These are phyloP conservation scores for Caryopteris hybrid DNA, from an alignment of 305 asterid genomes.

Conservation along the genomic window DNA sequence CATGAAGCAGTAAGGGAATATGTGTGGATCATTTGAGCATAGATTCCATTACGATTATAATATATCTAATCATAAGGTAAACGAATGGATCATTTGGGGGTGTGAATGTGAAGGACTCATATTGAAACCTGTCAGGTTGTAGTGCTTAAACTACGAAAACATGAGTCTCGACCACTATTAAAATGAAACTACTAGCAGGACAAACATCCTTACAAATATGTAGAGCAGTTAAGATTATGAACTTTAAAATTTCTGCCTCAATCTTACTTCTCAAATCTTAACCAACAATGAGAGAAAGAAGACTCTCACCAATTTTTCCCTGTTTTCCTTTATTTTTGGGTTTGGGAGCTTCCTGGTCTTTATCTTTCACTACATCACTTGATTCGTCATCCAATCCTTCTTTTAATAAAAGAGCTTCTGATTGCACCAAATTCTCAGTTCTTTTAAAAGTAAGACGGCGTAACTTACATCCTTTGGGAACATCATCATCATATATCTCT, in stretches of 20 bases:
- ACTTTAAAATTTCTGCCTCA: background rate
- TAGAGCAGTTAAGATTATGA: background rate
- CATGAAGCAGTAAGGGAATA: no score
- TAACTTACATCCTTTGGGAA: slow-evolving; percentile 46
- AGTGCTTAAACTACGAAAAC: background rate
- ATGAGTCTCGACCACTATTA: background rate
- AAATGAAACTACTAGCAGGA: background rate
- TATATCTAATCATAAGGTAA: background rate
- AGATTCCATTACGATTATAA: no score
- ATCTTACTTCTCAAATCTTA: background rate
- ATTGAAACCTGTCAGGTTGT: background rate
- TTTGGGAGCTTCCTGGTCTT: slow-evolving; percentile 32
- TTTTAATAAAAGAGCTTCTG: slow-evolving; percentile 72
- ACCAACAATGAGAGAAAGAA: slow-evolving; percentile 12
- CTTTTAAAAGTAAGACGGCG: slow-evolving; percentile 89
- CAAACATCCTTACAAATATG: background rate
- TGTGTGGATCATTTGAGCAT: no score
- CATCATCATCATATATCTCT: slow-evolving; percentile 42
- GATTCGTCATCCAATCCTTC: slow-evolving; percentile 28
- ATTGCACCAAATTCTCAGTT: slow-evolving; percentile 74
- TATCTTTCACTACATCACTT: slow-evolving; percentile 32
- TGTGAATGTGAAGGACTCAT: background rate
- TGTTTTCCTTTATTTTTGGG: slow-evolving; percentile 46
- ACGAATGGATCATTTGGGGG: background rate
- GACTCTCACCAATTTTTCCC: slow-evolving; percentile 34